Percentiles rank a stretch among this genome's conserved stretches.
Evolutionary conservation across 805 yeast species (phyloP).

Genomic region (Yarrowia sp.): DNA sequence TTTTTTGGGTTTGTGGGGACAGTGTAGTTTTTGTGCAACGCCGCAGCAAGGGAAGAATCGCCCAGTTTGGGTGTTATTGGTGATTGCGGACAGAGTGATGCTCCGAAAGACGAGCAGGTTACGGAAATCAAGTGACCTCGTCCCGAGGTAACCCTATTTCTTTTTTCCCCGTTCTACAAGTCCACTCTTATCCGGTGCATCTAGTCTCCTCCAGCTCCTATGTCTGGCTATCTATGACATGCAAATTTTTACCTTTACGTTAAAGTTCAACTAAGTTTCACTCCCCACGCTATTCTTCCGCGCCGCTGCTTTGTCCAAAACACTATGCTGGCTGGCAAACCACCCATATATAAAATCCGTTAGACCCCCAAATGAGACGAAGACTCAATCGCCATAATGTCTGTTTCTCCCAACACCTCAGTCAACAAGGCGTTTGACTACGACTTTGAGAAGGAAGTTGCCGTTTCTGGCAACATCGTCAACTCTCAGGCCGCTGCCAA

Average conservation of each 20-base stretch:
- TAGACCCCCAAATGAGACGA: not conserved
- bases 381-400: slow-evolving; percentile 19
- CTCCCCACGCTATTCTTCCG: slow-evolving; percentile 39
- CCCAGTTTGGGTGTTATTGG: not conserved
- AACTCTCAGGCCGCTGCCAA: slow-evolving; percentile 32
- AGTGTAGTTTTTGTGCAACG: slow-evolving; percentile 25
- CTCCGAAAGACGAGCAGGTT: too few relatives aligned
- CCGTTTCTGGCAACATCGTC: slow-evolving; percentile 35
- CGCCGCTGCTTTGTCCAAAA: slow-evolving; percentile 27
- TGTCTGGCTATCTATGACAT: slow-evolving; percentile 36
- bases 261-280: slow-evolving; percentile 34
- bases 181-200: slow-evolving; percentile 6
- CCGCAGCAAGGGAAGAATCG: slow-evolving; percentile 4
- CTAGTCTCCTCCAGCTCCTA: slow-evolving; percentile 9
- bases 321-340: not conserved
- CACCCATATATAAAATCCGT: slow-evolving; percentile 24
- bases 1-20: slow-evolving; percentile 35
- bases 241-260: slow-evolving; percentile 35
- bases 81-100: not conserved
- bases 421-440: slow-evolving; percentile 38
- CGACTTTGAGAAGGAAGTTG: slow-evolving; percentile 36
- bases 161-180: not conserved
- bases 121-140: not conserved
- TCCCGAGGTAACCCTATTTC: not conserved
- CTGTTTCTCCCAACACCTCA: slow-evolving; percentile 33